phyloP scores from a whole-genome alignment of 1,284 basidiomycete genomes.

The Tranzscheliella williamsii region DNA sequence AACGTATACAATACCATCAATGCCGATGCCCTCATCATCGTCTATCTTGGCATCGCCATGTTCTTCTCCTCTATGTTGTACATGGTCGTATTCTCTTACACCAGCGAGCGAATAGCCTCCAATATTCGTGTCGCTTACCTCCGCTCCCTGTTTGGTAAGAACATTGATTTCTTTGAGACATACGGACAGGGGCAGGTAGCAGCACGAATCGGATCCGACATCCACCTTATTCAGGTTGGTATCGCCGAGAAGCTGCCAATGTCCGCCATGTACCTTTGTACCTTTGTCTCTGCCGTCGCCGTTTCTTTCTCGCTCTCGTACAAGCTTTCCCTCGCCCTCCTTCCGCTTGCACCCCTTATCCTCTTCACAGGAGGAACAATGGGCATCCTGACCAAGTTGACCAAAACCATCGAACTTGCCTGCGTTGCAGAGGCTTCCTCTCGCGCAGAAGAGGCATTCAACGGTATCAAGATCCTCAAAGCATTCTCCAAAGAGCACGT shows the following conservation, averaged over 20 bases:
- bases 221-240: too few relatives aligned
- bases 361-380: background rate
- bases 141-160: background rate
- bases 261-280: too few relatives aligned
- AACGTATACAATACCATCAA: slow-evolving; percentile 2
- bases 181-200: too few relatives aligned
- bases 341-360: slow-evolving; percentile 3
- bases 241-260: too few relatives aligned
- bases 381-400: slow-evolving; percentile 1
- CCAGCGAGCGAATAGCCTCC: slow-evolving; percentile 2
- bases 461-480: slow-evolving; percentile 6
- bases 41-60: slow-evolving; percentile 3
- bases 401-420: slow-evolving; percentile 2
- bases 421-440: slow-evolving; percentile 3
- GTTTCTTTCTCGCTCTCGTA: too few relatives aligned
- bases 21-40: slow-evolving; percentile 2
- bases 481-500: slow-evolving; percentile 3
- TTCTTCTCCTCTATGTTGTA: slow-evolving; percentile 3
- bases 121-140: slow-evolving; percentile 5
- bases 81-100: slow-evolving; percentile 6
- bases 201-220: too few relatives aligned
- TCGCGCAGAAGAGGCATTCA: slow-evolving; percentile 5
- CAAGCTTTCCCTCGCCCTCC: slow-evolving; percentile 2
- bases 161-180: slow-evolving; percentile 4
- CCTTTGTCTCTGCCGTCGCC: too few relatives aligned